A percentile compares a stretch with the other conserved stretches of the same genome.
These are phyloP conservation scores for Ochromonas danica DNA, from an alignment of 108 stramenopile genomes.

Conservation along the genomic window DNA sequence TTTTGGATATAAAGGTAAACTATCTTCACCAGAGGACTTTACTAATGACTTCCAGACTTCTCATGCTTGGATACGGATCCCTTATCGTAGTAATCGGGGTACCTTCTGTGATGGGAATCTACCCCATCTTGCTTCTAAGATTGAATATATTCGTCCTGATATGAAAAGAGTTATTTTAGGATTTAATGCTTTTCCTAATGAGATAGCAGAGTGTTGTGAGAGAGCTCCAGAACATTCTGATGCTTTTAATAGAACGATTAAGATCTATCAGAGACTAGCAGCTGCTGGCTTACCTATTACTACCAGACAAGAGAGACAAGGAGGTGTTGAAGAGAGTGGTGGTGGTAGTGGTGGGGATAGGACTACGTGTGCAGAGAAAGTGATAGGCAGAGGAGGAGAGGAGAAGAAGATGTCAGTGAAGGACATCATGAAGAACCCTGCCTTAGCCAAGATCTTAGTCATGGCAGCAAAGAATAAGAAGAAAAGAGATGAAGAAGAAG, in stretches of 20 bases:
- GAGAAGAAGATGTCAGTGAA: not conserved
- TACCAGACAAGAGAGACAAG: not conserved
- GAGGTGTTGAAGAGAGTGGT: not conserved
- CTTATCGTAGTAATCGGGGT: constrained; percentile 66
- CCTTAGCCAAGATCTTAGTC: constrained; percentile 11
- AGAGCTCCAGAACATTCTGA: constrained; percentile 72
- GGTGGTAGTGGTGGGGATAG: not conserved
- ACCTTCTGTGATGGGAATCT: constrained; percentile 68
- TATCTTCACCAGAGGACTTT: constrained; percentile 48
- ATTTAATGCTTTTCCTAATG: constrained; percentile 71
- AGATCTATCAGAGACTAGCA: constrained; percentile 28
- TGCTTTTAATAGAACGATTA: constrained; percentile 59
- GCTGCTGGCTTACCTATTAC: not conserved
- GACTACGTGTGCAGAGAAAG: not conserved
- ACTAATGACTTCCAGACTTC: constrained; percentile 33
- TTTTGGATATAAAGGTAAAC: constrained; percentile 70
- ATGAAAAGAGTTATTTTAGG: constrained; percentile 70
- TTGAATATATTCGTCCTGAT: not conserved
- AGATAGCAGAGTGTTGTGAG: constrained; percentile 57
- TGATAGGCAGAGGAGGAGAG: not conserved
- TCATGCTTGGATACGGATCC: constrained; percentile 57
- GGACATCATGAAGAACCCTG: constrained; percentile 32
- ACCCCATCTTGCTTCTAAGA: constrained; percentile 58
- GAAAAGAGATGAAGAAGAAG: not conserved
- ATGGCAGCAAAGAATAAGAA: constrained; percentile 23